phyloP scores from a whole-genome alignment of 371 early-diverging fungal genomes.

The Pancytospora philotis region DNA sequence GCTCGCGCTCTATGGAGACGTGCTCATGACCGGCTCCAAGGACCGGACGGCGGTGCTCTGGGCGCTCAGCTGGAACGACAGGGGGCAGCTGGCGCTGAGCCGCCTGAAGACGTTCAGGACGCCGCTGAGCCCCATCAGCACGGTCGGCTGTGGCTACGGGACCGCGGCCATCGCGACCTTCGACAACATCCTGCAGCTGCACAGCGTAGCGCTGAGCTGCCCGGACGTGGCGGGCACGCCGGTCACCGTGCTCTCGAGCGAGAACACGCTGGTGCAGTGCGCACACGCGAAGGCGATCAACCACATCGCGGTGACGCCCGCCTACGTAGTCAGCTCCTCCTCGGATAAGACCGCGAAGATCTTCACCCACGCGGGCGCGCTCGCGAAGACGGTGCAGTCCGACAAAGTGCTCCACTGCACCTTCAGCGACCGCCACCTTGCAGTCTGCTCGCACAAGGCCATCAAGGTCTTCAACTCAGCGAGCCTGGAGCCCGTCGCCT shows the following conservation, averaged over 20 bases:
- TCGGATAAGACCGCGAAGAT: constrained; percentile 18
- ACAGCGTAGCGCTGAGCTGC: neutral
- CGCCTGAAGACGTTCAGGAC: neutral
- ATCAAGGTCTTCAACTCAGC: neutral
- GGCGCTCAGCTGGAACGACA: neutral
- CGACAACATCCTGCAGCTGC: neutral
- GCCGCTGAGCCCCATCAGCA: neutral
- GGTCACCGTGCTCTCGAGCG: neutral
- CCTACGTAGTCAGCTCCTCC: constrained; percentile 5
- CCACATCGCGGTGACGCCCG: neutral
- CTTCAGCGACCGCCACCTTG: neutral
- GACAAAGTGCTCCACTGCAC: neutral
- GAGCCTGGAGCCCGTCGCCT: neutral
- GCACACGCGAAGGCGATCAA: constrained; percentile 7
- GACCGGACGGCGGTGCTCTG: neutral
- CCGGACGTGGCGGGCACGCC: neutral
- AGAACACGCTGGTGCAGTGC: neutral
- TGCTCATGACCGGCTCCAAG: neutral
- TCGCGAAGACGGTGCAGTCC: neutral
- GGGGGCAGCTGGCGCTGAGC: neutral
- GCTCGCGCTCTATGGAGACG: neutral
- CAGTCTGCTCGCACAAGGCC: constrained; percentile 3
- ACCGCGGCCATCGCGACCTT: neutral
- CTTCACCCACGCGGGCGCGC: neutral
- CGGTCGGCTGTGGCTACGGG: neutral